Percentiles rank a stretch among this genome's conserved stretches.
Evolutionary conservation across 2,329 filamentous ascomycete genomes (phyloP).

Genomic region (Botrytis pseudocinerea): DNA sequence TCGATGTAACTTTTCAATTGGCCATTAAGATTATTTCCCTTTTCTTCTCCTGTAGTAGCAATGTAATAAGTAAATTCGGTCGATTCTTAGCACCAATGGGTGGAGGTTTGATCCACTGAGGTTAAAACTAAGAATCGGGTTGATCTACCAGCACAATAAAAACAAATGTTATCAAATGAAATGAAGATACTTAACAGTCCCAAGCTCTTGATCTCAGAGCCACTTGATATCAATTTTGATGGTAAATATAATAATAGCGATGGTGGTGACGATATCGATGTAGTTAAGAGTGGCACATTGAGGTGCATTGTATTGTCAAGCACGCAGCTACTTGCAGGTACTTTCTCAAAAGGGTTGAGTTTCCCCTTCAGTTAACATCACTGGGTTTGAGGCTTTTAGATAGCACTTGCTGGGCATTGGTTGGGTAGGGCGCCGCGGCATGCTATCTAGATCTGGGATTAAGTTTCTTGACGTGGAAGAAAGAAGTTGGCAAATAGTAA

Average conservation of each 20-base stretch:
- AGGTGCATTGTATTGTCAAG: not conserved
- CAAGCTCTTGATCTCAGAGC: not conserved
- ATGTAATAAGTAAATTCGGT: slow-evolving; percentile 37
- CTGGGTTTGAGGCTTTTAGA: not conserved
- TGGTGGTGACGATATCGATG: not conserved
- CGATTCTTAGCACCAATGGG: slow-evolving; percentile 68
- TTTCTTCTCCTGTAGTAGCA: slow-evolving; percentile 33
- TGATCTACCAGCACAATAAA: slow-evolving; percentile 42
- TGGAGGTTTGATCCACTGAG: slow-evolving; percentile 59
- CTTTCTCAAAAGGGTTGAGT: not conserved
- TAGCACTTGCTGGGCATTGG: slow-evolving; percentile 10
- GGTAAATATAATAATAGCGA: not conserved
- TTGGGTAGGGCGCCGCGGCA: not conserved
- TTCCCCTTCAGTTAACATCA: not conserved
- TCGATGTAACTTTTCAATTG: slow-evolving; percentile 9
- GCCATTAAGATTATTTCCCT: slow-evolving; percentile 22
- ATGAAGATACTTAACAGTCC: not conserved
- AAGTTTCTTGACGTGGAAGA: not conserved
- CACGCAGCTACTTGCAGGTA: not conserved
- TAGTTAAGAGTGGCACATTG: not conserved
- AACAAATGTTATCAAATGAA: slow-evolving; percentile 14
- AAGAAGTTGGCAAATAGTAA: not conserved
- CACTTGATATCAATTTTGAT: not conserved
- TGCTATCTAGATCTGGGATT: not conserved
- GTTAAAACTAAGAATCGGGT: slow-evolving; percentile 67